Evolutionary conservation across 2,329 filamentous ascomycete species (phyloP).

Genomic region (Fusarium transvaalense): DNA sequence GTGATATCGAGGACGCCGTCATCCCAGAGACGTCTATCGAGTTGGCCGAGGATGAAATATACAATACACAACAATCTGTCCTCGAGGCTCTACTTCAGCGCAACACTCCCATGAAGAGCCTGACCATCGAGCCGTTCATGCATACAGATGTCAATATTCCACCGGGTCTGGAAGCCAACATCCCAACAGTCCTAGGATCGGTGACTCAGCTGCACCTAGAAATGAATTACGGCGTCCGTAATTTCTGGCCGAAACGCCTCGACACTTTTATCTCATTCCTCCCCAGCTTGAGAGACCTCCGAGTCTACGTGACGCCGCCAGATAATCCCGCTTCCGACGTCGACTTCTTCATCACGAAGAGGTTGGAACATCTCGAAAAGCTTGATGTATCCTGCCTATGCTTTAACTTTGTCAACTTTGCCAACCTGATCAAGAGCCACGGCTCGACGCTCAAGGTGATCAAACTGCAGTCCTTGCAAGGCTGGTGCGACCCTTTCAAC

Average conservation of each 20-base stretch:
- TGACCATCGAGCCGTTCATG: slow-evolving; percentile 40
- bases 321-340: slow-evolving; percentile 16
- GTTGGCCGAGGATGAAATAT: slow-evolving; percentile 23
- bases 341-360: slow-evolving; percentile 36
- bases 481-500: slow-evolving; percentile 18
- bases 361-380: slow-evolving; percentile 37
- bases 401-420: slow-evolving; percentile 35
- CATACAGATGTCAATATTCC: slow-evolving; percentile 21
- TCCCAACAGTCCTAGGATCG: slow-evolving; percentile 22
- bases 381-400: slow-evolving; percentile 27
- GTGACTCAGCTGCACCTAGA: slow-evolving; percentile 27
- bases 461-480: slow-evolving; percentile 18
- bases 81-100: slow-evolving; percentile 31
- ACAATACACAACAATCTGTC: slow-evolving; percentile 39
- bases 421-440: slow-evolving; percentile 31
- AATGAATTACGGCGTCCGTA: slow-evolving; percentile 14
- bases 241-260: slow-evolving; percentile 31
- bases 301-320: slow-evolving; percentile 10
- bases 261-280: slow-evolving; percentile 40
- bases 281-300: slow-evolving; percentile 37
- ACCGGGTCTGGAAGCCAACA: slow-evolving; percentile 5
- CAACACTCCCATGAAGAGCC: slow-evolving; percentile 30
- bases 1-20: slow-evolving; percentile 23
- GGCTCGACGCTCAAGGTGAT: slow-evolving; percentile 30
- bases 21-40: slow-evolving; percentile 33